phyloP scores from a whole-genome alignment of 2,329 filamentous ascomycete species.

The Xylariales sp. region DNA sequence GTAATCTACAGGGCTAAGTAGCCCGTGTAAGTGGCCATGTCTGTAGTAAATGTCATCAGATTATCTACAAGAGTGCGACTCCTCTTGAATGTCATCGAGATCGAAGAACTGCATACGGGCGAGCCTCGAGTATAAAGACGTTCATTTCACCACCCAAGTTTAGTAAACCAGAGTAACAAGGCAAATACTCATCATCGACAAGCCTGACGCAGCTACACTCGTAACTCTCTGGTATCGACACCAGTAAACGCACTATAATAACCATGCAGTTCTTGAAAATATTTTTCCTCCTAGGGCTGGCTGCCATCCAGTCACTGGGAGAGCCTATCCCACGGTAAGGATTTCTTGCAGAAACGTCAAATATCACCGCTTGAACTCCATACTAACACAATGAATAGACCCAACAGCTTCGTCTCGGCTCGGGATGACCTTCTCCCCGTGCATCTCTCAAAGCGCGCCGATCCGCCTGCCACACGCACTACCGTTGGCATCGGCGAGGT shows the following conservation, averaged over 20 bases:
- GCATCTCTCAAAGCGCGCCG: conserved; percentile 1
- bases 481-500: neutral
- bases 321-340: neutral
- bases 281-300: neutral
- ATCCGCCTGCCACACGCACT: neutral
- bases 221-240: neutral
- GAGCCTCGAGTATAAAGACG: neutral
- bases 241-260: neutral
- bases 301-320: conserved; percentile 1
- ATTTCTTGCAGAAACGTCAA: neutral
- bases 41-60: too few relatives aligned
- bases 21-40: neutral
- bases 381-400: neutral
- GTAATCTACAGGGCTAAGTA: neutral
- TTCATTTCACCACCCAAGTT: neutral
- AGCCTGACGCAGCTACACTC: neutral
- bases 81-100: neutral
- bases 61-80: neutral
- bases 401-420: neutral
- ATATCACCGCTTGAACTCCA: neutral
- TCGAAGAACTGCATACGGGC: neutral
- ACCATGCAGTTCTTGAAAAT: conserved; percentile 2
- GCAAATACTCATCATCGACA: neutral
- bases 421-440: neutral
- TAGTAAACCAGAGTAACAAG: too few relatives aligned